Conservation (phyloP, 2,329 filamentous ascomycete species). For the Aspergillus hortae region DNA sequence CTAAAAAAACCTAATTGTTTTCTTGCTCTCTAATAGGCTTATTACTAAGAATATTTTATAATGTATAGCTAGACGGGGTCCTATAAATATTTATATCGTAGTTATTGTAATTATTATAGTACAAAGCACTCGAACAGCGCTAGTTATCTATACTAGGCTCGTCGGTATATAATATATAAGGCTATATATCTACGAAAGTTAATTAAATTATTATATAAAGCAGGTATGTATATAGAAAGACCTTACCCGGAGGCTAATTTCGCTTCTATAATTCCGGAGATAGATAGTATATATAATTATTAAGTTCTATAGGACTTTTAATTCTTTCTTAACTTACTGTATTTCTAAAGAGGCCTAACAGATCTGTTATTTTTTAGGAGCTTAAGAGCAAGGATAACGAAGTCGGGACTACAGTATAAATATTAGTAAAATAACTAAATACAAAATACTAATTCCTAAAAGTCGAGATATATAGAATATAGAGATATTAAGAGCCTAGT, state of each 20-base stretch:
- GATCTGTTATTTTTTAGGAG: slow-evolving; percentile 3
- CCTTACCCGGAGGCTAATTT: slow-evolving; percentile 3
- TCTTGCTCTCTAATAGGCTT: slow-evolving; percentile 3
- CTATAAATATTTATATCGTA: slow-evolving; percentile 1
- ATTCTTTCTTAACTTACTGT: slow-evolving; percentile 1
- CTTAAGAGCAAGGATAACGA: slow-evolving; percentile 3
- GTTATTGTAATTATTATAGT: background rate
- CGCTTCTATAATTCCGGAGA: slow-evolving; percentile 1
- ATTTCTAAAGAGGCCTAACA: slow-evolving; percentile 2
- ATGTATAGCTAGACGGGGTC: slow-evolving; percentile 1
- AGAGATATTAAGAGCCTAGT: slow-evolving; percentile 4
- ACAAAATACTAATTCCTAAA: slow-evolving; percentile 5
- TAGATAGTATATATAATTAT: too few species aligned
- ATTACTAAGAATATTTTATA: background rate
- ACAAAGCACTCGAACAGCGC: slow-evolving; percentile 2
- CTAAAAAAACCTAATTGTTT: slow-evolving; percentile 3
- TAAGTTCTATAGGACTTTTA: slow-evolving; percentile 1
- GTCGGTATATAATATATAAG: background rate
- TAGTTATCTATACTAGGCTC: slow-evolving; percentile 2
- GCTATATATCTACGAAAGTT: slow-evolving; percentile 1
- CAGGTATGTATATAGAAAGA: slow-evolving; percentile 4
- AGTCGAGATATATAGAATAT: slow-evolving; percentile 4
- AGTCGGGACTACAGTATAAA: slow-evolving; percentile 5
- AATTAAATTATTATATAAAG: slow-evolving; percentile 5
- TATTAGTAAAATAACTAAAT: slow-evolving; percentile 3